Percentiles rank a stretch among this genome's conserved stretches.
Conservation (phyloP, 1,284 basidiomycete species). For the Sphaerobolus stellatus region DNA sequence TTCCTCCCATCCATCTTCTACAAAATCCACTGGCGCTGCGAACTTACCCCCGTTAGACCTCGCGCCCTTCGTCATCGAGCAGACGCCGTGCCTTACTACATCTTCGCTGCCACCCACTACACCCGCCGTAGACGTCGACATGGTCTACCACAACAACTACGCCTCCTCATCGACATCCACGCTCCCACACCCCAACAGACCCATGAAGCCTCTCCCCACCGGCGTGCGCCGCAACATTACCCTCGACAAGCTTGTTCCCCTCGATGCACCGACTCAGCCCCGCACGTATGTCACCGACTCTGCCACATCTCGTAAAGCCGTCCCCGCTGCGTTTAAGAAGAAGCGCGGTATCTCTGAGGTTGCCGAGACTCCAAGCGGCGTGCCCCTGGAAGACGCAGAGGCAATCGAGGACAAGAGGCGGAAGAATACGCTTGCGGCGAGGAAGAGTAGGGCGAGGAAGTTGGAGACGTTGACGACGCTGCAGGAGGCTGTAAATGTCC, state of each 20-base stretch:
- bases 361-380: conserved; percentile 44
- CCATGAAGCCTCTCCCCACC: conserved; percentile 34
- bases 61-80: not conserved
- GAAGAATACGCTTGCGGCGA: conserved; percentile 78
- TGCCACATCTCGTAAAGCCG: conserved; percentile 56
- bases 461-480: conserved; percentile 66
- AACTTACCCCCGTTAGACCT: not conserved
- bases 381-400: conserved; percentile 47
- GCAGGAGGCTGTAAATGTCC: conserved; percentile 49
- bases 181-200: conserved; percentile 13
- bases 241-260: conserved; percentile 48
- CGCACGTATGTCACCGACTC: conserved; percentile 58
- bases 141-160: conserved; percentile 32
- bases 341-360: conserved; percentile 53
- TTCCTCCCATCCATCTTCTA: too few species aligned
- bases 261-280: conserved; percentile 57
- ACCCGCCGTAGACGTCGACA: conserved; percentile 38
- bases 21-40: too few species aligned
- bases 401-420: conserved; percentile 76
- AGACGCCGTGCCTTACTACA: too few species aligned
- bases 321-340: conserved; percentile 49
- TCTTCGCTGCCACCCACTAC: conserved; percentile 14
- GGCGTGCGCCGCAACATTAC: conserved; percentile 51
- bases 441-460: conserved; percentile 74
- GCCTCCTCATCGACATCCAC: conserved; percentile 16